Evolutionary conservation across 2,329 filamentous ascomycete species (phyloP).

Genomic region (Hyphodiscus sp.): DNA sequence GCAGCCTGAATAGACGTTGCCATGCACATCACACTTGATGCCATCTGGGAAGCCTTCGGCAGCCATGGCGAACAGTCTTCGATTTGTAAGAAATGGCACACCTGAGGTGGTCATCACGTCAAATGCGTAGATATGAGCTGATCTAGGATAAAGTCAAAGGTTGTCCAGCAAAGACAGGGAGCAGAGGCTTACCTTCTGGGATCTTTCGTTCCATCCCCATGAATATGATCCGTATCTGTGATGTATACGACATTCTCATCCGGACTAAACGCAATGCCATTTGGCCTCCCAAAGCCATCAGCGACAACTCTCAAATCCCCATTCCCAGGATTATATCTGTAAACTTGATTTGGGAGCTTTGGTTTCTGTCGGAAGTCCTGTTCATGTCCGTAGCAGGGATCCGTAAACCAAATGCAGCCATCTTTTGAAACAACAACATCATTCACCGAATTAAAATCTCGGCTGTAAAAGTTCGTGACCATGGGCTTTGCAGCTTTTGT

Average conservation of each 20-base stretch:
- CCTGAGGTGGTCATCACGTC: conserved; percentile 35
- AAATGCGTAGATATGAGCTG: conserved; percentile 40
- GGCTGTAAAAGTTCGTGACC: conserved; percentile 38
- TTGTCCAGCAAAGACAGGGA: neutral
- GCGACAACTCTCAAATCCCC: conserved; percentile 41
- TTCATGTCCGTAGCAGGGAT: conserved; percentile 39
- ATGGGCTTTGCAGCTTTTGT: conserved; percentile 24
- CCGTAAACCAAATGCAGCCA: conserved; percentile 44
- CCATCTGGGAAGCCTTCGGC: conserved; percentile 39
- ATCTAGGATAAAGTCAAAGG: conserved; percentile 6
- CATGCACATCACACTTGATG: conserved; percentile 46
- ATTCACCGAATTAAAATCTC: conserved; percentile 42
- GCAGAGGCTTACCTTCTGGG: conserved; percentile 24
- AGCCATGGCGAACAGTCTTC: conserved; percentile 45
- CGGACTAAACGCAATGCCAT: conserved; percentile 29
- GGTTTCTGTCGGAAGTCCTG: conserved; percentile 39
- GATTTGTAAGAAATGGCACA: conserved; percentile 40
- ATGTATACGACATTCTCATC: conserved; percentile 37
- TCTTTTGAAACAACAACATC: conserved; percentile 36
- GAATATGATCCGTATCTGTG: conserved; percentile 33
- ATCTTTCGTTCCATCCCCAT: conserved; percentile 27
- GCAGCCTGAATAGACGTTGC: conserved; percentile 47
- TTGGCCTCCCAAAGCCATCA: conserved; percentile 40
- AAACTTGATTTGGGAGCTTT: conserved; percentile 41
- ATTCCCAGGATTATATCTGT: conserved; percentile 37